Conservation (phyloP, 768 basidiomycete genomes). For the Cystofilobasidium bisporidii region DNA sequence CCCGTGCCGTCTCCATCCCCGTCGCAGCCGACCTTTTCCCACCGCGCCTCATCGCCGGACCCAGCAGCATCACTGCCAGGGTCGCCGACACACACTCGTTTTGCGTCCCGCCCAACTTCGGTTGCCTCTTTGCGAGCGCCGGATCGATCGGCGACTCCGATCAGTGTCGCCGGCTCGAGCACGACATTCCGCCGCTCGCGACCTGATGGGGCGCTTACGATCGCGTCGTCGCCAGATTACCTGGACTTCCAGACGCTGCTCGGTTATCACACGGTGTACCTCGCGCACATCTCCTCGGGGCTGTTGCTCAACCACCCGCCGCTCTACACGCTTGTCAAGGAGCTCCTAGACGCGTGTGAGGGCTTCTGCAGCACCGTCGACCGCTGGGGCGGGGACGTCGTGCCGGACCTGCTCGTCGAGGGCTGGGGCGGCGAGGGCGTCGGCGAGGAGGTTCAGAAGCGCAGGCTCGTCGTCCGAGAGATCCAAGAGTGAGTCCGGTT, state of each 20-base stretch:
- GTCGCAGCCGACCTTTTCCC: too few species aligned
- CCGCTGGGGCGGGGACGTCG: conserved; percentile 82
- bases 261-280: conserved; percentile 66
- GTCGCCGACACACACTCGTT: too few species aligned
- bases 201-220: background rate
- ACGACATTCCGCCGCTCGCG: too few species aligned
- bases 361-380: conserved; percentile 79
- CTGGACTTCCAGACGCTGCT: conserved; percentile 82
- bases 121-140: too few species aligned
- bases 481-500: conserved; percentile 11
- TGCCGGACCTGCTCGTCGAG: conserved; percentile 73
- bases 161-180: too few species aligned
- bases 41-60: too few species aligned
- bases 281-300: conserved; percentile 67
- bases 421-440: conserved; percentile 9
- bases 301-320: conserved; percentile 62
- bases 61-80: too few species aligned
- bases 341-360: conserved; percentile 73
- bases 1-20: too few species aligned
- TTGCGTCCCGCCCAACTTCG: too few species aligned
- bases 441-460: conserved; percentile 21
- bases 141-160: too few species aligned
- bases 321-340: conserved; percentile 55
- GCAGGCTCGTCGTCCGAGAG: conserved; percentile 16
- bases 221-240: conserved; percentile 35